phyloP scores from a whole-genome alignment of 2,329 filamentous ascomycete genomes.

The Scolecobasidium constrictum region DNA sequence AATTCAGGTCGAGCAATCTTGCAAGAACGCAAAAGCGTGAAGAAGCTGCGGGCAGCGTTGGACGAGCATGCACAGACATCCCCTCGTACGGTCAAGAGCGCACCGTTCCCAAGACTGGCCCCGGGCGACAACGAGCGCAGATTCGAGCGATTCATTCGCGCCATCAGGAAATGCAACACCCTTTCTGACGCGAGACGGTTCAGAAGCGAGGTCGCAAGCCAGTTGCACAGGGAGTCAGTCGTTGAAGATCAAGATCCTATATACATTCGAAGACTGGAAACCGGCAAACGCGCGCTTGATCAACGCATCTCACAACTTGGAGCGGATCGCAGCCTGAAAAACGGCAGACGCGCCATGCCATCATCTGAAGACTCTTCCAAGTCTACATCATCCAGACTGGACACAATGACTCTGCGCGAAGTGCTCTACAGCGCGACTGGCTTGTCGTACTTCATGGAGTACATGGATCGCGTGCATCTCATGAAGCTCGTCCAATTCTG shows the following conservation, averaged over 20 bases:
- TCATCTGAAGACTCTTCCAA: background rate
- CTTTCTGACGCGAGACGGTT: conserved; percentile 88
- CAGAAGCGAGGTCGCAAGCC: conserved; percentile 82
- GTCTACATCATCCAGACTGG: conserved; percentile 48
- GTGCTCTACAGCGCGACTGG: conserved; percentile 84
- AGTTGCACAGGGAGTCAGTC: conserved; percentile 74
- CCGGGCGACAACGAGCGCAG: conserved; percentile 80
- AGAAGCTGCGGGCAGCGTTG: conserved; percentile 79
- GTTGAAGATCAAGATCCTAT: conserved; percentile 72
- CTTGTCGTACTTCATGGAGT: conserved; percentile 98
- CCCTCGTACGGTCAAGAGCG: conserved; percentile 52
- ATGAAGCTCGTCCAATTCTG: conserved; percentile 95
- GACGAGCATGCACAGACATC: conserved; percentile 88
- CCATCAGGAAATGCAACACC: conserved; percentile 79
- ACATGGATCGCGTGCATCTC: conserved; percentile 83
- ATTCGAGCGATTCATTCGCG: conserved; percentile 88
- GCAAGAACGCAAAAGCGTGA: conserved; percentile 90
- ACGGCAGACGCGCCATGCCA: conserved; percentile 15
- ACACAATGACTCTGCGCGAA: conserved; percentile 69
- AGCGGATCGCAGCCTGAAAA: conserved; percentile 42
- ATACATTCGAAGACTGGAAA: conserved; percentile 81
- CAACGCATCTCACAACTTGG: conserved; percentile 78
- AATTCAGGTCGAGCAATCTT: conserved; percentile 69
- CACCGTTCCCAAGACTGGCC: conserved; percentile 65
- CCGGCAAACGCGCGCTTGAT: conserved; percentile 80